phyloP scores from a whole-genome alignment of 176 grass and related monocot genomes.

The Miscanthus lutarioriparius region DNA sequence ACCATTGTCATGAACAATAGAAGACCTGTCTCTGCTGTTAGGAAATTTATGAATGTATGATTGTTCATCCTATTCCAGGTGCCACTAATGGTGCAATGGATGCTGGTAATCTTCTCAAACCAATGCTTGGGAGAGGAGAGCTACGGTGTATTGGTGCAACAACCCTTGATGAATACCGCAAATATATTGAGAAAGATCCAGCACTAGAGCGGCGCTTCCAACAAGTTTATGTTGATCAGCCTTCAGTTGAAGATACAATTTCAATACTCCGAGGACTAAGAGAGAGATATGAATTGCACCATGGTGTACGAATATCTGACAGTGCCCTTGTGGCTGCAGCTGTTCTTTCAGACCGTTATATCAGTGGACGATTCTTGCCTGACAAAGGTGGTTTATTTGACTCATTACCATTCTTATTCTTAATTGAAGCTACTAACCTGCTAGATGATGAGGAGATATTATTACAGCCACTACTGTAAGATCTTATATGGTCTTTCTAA shows the following conservation, averaged over 20 bases:
- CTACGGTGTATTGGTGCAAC: conserved; percentile 95
- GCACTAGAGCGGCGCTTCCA: conserved; percentile 97
- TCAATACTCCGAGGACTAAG: conserved; percentile 90
- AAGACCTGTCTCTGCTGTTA: background rate
- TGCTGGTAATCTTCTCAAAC: conserved; percentile 96
- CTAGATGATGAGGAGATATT: background rate
- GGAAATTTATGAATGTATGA: conserved; percentile 14
- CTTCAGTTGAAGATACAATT: conserved; percentile 93
- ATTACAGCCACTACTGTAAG: background rate
- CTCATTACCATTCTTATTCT: background rate
- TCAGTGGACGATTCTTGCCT: conserved; percentile 96
- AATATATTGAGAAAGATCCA: conserved; percentile 99
- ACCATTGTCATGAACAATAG: background rate
- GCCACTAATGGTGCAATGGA: conserved; percentile 98
- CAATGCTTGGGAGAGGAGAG: conserved; percentile 97
- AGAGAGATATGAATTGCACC: conserved; percentile 96
- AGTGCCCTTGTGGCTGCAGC: conserved; percentile 88
- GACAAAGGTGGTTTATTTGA: conserved; percentile 76
- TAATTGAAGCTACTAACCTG: conserved; percentile 1
- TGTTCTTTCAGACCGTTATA: conserved; percentile 91
- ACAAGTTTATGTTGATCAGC: conserved; percentile 98
- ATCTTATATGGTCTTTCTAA: conserved; percentile 34
- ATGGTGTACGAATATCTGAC: conserved; percentile 96
- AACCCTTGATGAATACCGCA: conserved; percentile 95
- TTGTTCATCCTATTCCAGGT: conserved; percentile 52